phyloP scores from a whole-genome alignment of 2,329 filamentous ascomycete species.

The Penicillium sp. region DNA sequence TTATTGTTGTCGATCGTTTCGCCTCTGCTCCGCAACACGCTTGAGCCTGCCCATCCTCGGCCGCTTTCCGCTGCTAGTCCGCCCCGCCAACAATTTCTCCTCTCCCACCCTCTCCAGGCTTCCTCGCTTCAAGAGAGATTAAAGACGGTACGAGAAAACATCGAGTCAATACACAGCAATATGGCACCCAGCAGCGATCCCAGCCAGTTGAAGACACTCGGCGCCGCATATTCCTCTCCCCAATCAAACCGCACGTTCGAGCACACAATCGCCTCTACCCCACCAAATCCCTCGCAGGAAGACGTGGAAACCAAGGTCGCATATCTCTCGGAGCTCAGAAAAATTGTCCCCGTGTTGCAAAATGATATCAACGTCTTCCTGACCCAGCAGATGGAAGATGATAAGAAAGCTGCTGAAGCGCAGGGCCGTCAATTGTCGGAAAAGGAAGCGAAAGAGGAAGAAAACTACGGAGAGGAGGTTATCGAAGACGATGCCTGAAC shows the following conservation, averaged over 20 bases:
- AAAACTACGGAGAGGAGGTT: conserved; percentile 83
- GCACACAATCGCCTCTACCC: conserved; percentile 34
- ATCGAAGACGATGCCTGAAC: conserved; percentile 64
- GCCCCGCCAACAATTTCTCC: conserved; percentile 16
- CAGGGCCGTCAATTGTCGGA: conserved; percentile 41
- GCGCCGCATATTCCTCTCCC: conserved; percentile 37
- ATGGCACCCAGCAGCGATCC: background rate
- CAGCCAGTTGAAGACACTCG: conserved; percentile 19
- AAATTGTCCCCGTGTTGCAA: conserved; percentile 58
- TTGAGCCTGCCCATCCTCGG: conserved; percentile 2
- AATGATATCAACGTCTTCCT: conserved; percentile 63
- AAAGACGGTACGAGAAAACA: background rate
- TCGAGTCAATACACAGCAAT: background rate
- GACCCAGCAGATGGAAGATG: conserved; percentile 66
- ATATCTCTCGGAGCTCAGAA: conserved; percentile 58
- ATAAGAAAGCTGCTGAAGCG: conserved; percentile 51
- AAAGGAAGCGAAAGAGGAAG: conserved; percentile 51
- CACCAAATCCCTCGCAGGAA: conserved; percentile 25
- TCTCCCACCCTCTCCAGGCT: background rate
- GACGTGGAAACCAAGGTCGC: conserved; percentile 52
- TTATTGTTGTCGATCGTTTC: conserved; percentile 15
- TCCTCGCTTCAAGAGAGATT: background rate
- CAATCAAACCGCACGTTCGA: conserved; percentile 38
- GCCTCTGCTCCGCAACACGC: conserved; percentile 16
- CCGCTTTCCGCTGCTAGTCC: conserved; percentile 14